These are phyloP conservation scores for Suillus spraguei DNA, from an alignment of 768 basidiomycete species.

Conservation along the genomic window DNA sequence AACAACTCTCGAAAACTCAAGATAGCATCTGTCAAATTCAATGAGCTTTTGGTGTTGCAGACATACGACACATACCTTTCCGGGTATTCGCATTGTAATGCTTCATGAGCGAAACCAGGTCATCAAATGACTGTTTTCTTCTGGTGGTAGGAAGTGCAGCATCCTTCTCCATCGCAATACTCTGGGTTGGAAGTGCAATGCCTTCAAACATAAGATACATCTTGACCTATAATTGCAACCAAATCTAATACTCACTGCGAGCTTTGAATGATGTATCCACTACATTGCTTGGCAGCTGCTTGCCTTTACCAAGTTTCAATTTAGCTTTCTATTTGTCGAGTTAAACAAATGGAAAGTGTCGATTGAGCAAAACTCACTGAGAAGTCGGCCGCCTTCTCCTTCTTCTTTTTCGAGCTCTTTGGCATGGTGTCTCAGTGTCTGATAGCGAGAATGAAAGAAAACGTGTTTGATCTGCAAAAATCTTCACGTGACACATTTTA, in stretches of 20 bases:
- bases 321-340: constrained; percentile 77
- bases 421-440: constrained; percentile 54
- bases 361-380: constrained; percentile 48
- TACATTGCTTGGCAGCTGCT: constrained; percentile 77
- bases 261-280: constrained; percentile 97
- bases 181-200: constrained; percentile 87
- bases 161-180: constrained; percentile 62
- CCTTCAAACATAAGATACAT: constrained; percentile 46
- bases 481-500: constrained; percentile 10
- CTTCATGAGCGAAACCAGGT: constrained; percentile 76
- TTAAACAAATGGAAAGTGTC: constrained; percentile 7
- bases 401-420: constrained; percentile 84
- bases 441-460: background rate
- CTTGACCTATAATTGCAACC: background rate
- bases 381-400: constrained; percentile 88
- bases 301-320: constrained; percentile 95
- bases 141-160: constrained; percentile 67
- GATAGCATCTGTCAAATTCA: constrained; percentile 60
- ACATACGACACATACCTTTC: constrained; percentile 52
- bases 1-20: constrained; percentile 73
- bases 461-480: background rate
- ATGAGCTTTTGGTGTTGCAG: background rate
- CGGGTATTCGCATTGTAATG: constrained; percentile 82
- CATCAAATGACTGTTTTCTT: constrained; percentile 72
- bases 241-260: constrained; percentile 63